Evolutionary conservation across 2,329 filamentous ascomycete genomes (phyloP).

Genomic region (Calonectria pseudoturangicola): DNA sequence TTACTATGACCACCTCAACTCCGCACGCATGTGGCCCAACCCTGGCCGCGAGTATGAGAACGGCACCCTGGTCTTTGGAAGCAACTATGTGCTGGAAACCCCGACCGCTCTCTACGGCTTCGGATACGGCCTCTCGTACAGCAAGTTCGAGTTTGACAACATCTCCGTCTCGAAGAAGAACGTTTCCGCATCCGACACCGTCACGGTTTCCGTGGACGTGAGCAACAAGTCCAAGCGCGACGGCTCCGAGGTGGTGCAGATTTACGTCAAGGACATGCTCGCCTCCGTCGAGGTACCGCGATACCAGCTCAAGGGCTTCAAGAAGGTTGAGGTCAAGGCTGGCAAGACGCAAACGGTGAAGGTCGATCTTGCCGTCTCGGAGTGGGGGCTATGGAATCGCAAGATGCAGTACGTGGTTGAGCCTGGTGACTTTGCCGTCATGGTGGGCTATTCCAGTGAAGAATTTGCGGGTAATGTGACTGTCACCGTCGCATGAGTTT

Average conservation of each 20-base stretch:
- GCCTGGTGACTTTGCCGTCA: slow-evolving; percentile 79
- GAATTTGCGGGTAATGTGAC: slow-evolving; percentile 74
- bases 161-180: slow-evolving; percentile 69
- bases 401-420: slow-evolving; percentile 85
- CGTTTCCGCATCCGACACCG: slow-evolving; percentile 68
- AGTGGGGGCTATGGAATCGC: slow-evolving; percentile 74
- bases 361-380: slow-evolving; percentile 73
- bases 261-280: slow-evolving; percentile 79
- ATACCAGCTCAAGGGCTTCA: slow-evolving; percentile 79
- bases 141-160: slow-evolving; percentile 76
- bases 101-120: slow-evolving; percentile 78
- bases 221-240: slow-evolving; percentile 75
- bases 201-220: slow-evolving; percentile 77
- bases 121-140: slow-evolving; percentile 80
- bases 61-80: slow-evolving; percentile 78
- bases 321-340: slow-evolving; percentile 77
- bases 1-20: slow-evolving; percentile 84
- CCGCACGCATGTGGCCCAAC: slow-evolving; percentile 72
- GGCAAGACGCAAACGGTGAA: slow-evolving; percentile 73
- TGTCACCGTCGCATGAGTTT: slow-evolving; percentile 66
- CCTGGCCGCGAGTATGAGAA: slow-evolving; percentile 73
- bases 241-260: slow-evolving; percentile 80
- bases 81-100: slow-evolving; percentile 77
- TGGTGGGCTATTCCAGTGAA: slow-evolving; percentile 76
- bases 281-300: slow-evolving; percentile 79